phyloP scores from a whole-genome alignment of 495 filamentous ascomycete species.

The Podospora australis region DNA sequence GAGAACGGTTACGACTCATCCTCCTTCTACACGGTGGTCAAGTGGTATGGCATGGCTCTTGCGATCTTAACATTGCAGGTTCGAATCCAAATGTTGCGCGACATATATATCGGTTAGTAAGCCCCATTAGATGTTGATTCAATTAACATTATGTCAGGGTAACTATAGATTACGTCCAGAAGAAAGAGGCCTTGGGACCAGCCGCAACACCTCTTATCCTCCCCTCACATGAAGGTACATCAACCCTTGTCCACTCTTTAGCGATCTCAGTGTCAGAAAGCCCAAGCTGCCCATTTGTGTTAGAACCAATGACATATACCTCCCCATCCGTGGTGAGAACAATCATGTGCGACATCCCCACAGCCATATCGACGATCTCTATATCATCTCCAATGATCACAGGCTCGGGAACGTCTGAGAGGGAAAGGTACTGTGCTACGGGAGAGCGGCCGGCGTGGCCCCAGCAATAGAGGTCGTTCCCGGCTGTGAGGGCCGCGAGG shows the following conservation, averaged over 20 bases:
- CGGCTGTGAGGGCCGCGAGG: conserved; percentile 49
- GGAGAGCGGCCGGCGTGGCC: conserved; percentile 30
- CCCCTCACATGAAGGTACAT: conserved; percentile 20
- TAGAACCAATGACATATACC: conserved; percentile 51
- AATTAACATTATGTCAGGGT: not conserved
- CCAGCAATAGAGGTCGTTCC: conserved; percentile 60
- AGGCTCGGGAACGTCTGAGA: conserved; percentile 26
- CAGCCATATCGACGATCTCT: conserved; percentile 46
- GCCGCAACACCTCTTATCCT: conserved; percentile 37
- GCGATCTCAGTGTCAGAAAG: conserved; percentile 20
- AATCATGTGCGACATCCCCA: conserved; percentile 54
- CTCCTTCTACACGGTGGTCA: conserved; percentile 10
- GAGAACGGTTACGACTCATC: not conserved
- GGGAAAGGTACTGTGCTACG: conserved; percentile 7
- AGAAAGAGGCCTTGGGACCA: conserved; percentile 40
- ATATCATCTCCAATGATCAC: conserved; percentile 33
- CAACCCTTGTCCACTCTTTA: conserved; percentile 29
- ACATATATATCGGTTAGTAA: no score
- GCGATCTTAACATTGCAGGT: conserved; percentile 1
- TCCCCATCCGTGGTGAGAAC: conserved; percentile 44
- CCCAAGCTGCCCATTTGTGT: conserved; percentile 55
- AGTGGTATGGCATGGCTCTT: not conserved
- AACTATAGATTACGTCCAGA: conserved; percentile 31
- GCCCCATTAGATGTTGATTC: no score
- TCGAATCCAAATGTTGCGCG: no score